These are phyloP conservation scores for Nigrospora sphaerica DNA, from an alignment of 2,329 filamentous ascomycete genomes.

Conservation along the genomic window DNA sequence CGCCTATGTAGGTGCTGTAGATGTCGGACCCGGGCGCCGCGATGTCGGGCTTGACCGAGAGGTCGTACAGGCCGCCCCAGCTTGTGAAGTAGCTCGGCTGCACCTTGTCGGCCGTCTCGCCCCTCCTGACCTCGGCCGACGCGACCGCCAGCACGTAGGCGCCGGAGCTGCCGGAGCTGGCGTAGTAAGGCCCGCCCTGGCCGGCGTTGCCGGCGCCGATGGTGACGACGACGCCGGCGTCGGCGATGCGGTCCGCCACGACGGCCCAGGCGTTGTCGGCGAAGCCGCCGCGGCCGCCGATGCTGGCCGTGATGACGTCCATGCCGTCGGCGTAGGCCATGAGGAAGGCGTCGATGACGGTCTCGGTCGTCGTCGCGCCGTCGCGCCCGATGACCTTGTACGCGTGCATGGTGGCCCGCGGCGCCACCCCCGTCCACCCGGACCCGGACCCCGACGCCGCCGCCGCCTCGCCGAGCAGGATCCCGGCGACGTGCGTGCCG, in stretches of 20 bases:
- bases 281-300: constrained; percentile 27
- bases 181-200: constrained; percentile 36
- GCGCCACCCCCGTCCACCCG: constrained; percentile 8
- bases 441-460: background rate
- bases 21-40: constrained; percentile 35
- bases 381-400: constrained; percentile 8
- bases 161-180: constrained; percentile 29
- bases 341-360: constrained; percentile 18
- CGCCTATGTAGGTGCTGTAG: constrained; percentile 32
- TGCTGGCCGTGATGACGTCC: constrained; percentile 24
- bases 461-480: background rate
- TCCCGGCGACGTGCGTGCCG: constrained; percentile 9
- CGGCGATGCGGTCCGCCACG: constrained; percentile 27
- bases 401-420: constrained; percentile 7
- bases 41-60: constrained; percentile 32
- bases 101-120: too few species aligned
- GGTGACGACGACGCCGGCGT: constrained; percentile 39
- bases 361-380: constrained; percentile 5
- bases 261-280: constrained; percentile 24
- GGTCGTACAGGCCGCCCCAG: constrained; percentile 34
- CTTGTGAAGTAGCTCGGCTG: constrained; percentile 26
- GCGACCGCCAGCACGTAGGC: constrained; percentile 33
- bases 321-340: constrained; percentile 16
- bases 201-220: constrained; percentile 45
- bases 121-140: constrained; percentile 19